phyloP scores from a whole-genome alignment of 2,329 filamentous ascomycete species.

The Penicillium sclerotigenum region DNA sequence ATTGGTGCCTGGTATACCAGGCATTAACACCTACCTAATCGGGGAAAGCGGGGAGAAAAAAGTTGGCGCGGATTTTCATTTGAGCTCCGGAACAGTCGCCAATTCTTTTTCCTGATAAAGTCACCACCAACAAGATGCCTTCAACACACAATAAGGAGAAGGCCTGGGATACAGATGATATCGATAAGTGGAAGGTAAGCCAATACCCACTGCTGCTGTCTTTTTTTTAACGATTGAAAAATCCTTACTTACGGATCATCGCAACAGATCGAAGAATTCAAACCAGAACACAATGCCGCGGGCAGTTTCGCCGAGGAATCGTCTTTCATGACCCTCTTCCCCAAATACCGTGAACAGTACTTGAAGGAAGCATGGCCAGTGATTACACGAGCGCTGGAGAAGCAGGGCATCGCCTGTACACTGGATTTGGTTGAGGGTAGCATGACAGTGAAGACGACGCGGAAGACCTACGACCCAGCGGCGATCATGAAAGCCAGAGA shows the following conservation, averaged over 20 bases:
- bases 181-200: constrained; percentile 89
- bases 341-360: constrained; percentile 94
- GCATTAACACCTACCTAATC: constrained; percentile 12
- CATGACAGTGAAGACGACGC: constrained; percentile 94
- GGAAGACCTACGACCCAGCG: constrained; percentile 87
- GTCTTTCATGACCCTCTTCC: constrained; percentile 78
- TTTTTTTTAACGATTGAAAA: background rate
- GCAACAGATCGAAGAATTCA: constrained; percentile 73
- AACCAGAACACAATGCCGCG: constrained; percentile 74
- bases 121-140: constrained; percentile 59
- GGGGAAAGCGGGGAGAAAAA: constrained; percentile 27
- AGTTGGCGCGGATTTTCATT: constrained; percentile 26
- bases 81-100: constrained; percentile 17
- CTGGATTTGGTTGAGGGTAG: constrained; percentile 92
- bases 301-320: constrained; percentile 92
- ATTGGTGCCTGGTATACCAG: background rate
- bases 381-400: constrained; percentile 81
- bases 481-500: constrained; percentile 91
- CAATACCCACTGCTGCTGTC: background rate
- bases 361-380: constrained; percentile 90
- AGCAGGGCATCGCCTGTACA: constrained; percentile 82
- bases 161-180: constrained; percentile 93
- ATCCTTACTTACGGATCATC: background rate
- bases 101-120: constrained; percentile 6
- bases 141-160: constrained; percentile 87